Evolutionary conservation across 1,284 basidiomycete genomes (phyloP), one percentile per base, ranked within the genome.

Genomic region (Omphalotus olearius): DNA sequence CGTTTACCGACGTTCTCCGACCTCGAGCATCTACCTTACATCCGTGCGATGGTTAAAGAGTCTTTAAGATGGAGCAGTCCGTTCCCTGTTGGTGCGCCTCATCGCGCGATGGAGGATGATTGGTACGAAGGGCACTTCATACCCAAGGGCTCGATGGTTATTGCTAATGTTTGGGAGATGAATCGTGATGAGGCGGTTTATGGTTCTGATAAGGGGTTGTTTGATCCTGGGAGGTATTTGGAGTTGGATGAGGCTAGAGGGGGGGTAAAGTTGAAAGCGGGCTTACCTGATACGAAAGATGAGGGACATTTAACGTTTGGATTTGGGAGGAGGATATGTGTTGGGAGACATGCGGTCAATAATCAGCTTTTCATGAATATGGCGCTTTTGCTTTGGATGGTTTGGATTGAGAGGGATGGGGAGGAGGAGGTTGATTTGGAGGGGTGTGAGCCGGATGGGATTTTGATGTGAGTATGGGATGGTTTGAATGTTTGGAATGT

Each of bases 131-230:
- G 58, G 1, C 58, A 56, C 33, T 55, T 56, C 36, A 44, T 69
- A 25, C 65, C 66, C 0, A 64, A 65, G 48, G 65, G 62, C 2
- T 52, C 57, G 2, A 43, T 62, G 2, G 56, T 67, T 4, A 45
- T 68, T 4, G 53, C 59, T 4, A 66, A 66, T 47, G 38, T 62
- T 3, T 64, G 64, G 66, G 41, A 49, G 10, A 60, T 60, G 43
- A 40, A 54, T 7, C 54, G 55, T 20, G 59, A 60, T 43, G 28
- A 38, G 47, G 50, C 56, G 13, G 28, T 47, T 18, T 49, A 54
- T n/a, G 59, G 55, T 37, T 52, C 54, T 33, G 52, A 59, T 6
- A 52, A 56, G 4, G 47, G 51, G 9, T 47, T 45, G 14, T 59
- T 60, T 50, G 52, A 53, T 7, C 59, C 59, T 11, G 56, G 56